These are phyloP conservation scores for Fusarium sp. DNA, from an alignment of 2,329 filamentous ascomycete genomes.

Conservation along the genomic window DNA sequence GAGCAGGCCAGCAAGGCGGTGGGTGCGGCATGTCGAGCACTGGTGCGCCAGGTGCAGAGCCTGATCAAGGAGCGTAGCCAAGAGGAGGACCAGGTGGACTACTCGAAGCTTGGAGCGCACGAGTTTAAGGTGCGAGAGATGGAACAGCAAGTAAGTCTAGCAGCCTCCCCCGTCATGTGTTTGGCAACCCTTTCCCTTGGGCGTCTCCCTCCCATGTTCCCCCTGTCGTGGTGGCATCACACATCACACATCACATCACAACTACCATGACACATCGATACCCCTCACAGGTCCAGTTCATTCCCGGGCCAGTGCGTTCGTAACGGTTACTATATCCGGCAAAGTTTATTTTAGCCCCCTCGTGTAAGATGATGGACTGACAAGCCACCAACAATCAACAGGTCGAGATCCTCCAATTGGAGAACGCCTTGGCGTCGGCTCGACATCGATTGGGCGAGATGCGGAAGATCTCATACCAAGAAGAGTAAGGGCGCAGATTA, in stretches of 20 bases:
- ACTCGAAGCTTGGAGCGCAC: constrained; percentile 85
- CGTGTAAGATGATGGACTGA: constrained; percentile 19
- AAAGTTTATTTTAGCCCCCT: constrained; percentile 4
- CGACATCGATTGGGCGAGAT: constrained; percentile 91
- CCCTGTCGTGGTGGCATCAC: not conserved
- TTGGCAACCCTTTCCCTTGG: constrained; percentile 7
- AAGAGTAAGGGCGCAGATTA: constrained; percentile 61
- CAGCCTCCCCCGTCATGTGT: constrained; percentile 15
- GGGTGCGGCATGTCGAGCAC: constrained; percentile 82
- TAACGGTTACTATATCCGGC: constrained; percentile 37
- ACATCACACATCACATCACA: not conserved
- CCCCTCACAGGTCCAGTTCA: constrained; percentile 4
- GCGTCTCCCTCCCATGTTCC: not conserved
- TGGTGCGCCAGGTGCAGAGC: constrained; percentile 92
- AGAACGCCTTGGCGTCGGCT: constrained; percentile 84
- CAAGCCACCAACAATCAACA: constrained; percentile 58
- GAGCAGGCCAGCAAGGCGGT: constrained; percentile 94
- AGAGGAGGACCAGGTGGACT: constrained; percentile 87
- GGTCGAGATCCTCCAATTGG: constrained; percentile 97
- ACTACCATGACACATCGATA: not conserved
- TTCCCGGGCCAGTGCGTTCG: constrained; percentile 16
- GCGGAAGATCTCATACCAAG: constrained; percentile 95
- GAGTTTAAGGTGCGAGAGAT: constrained; percentile 99
- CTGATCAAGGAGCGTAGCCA: constrained; percentile 90
- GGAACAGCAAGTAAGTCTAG: constrained; percentile 88